Percentiles rank a stretch among this genome's conserved stretches.
phyloP scores from a whole-genome alignment of 306 rosid genomes.

The Quercus cerris region DNA sequence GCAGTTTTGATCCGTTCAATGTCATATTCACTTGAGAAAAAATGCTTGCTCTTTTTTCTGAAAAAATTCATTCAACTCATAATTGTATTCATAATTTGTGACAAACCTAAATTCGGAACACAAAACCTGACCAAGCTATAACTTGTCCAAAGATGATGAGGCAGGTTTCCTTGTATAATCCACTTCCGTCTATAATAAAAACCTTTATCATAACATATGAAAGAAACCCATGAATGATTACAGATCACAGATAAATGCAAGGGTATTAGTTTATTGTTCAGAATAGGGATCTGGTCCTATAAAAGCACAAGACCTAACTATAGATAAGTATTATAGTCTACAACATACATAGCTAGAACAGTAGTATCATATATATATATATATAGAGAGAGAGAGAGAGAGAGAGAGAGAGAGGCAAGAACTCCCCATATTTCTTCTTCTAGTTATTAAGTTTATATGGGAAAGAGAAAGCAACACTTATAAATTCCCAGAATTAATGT shows the following conservation, averaged over 20 bases:
- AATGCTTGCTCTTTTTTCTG: not conserved
- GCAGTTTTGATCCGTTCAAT: not conserved
- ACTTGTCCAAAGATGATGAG: not conserved
- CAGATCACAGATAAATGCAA: not conserved
- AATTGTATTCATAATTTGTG: not conserved
- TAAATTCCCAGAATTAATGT: not conserved
- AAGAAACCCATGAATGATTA: not conserved
- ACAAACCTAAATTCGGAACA: not conserved
- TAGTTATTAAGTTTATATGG: too few species aligned
- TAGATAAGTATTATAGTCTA: not conserved
- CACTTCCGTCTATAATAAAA: not conserved
- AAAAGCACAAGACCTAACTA: not conserved
- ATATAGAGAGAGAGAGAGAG: too few species aligned
- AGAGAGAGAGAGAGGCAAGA: too few species aligned
- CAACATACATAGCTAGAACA: not conserved
- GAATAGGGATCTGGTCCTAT: not conserved
- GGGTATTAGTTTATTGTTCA: not conserved
- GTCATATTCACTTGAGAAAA: not conserved
- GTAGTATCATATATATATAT: too few species aligned
- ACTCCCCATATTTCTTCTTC: too few species aligned
- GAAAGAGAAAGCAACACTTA: too few species aligned
- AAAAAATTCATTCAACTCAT: not conserved
- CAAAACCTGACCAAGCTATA: not conserved
- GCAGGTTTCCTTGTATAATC: not conserved
- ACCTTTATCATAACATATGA: too few species aligned